Evolutionary conservation across 2,329 filamentous ascomycete genomes (phyloP), one percentile per base, ranked within the genome.

Genomic region (Huntiella abstrusa): DNA sequence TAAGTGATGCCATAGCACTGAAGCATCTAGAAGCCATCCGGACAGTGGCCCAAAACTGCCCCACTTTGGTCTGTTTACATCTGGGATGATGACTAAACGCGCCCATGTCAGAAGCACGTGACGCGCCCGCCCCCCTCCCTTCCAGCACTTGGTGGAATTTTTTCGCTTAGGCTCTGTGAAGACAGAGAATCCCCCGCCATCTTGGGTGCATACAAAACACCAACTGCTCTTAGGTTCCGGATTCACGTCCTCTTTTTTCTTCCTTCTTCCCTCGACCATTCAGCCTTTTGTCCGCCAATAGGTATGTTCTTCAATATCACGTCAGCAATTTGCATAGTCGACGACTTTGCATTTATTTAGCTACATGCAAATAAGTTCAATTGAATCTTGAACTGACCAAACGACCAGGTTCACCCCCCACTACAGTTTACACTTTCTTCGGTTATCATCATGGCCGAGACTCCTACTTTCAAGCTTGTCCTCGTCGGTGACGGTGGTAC

Each of bases 401-500:
- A 28, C 22, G 22, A 45, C 38, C 17, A 50, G 49, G 45, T 50
- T 46, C 44, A 38, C 47, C 41, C 43, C 47, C 63, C 59, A 62
- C 63, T 61, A 63, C 63, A 68, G 64, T 66, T 68, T 54, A 57
- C 49, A 51, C 53, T 15, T 36, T 44, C 43, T 43, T 40, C 38
- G 17, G 16, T 45, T 39, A 42, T 38, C 44, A 51, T 45, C 28
- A 49, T 51, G 43, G 37, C 51, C 33, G 58, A 60, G 16, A 63
- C 59, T 55, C 49, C 88, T 56, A 94, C 85, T 66, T 98, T 98
- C 82, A 98, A 98, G 84, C 84, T 98, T 60, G 91, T 98, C 65
- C 85, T 98, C 69, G 91, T 98, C 62, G 91, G 91, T 66, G 91
- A 98, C 65, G 91, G 91, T 69, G 91, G 91, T 76, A 98, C 91